phyloP scores from a whole-genome alignment of 805 yeast species.

The Sugiyamaella smithiae region DNA sequence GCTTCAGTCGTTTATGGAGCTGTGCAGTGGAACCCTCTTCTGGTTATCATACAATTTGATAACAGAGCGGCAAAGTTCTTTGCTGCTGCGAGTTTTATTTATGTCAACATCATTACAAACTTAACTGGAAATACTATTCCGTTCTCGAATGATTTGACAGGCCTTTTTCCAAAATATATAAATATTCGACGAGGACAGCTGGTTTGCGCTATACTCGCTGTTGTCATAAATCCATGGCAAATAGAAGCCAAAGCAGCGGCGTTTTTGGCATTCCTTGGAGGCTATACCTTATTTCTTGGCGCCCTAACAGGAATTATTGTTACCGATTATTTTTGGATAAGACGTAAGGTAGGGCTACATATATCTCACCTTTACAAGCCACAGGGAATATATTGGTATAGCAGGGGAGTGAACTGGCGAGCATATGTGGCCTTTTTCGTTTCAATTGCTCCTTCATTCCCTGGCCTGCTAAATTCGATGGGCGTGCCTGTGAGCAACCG shows the following conservation, averaged over 20 bases:
- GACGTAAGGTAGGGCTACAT: conserved; percentile 41
- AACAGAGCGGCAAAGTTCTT: conserved; percentile 43
- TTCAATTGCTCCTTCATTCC: conserved; percentile 24
- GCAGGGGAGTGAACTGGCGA: conserved; percentile 45
- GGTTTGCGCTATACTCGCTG: conserved; percentile 37
- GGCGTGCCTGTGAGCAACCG: conserved; percentile 7
- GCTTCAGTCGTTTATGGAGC: conserved; percentile 41
- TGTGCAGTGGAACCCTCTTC: conserved; percentile 44
- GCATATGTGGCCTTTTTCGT: conserved; percentile 37
- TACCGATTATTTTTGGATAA: conserved; percentile 39
- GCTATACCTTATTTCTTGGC: conserved; percentile 42
- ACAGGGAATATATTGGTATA: conserved; percentile 43
- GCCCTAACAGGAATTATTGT: conserved; percentile 41
- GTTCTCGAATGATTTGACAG: conserved; percentile 49
- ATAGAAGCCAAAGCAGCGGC: conserved; percentile 15
- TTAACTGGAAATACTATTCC: conserved; percentile 48
- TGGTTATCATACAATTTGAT: conserved; percentile 38
- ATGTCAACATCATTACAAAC: conserved; percentile 46
- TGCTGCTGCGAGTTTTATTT: conserved; percentile 37
- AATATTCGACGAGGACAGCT: conserved; percentile 41
- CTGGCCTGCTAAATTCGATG: conserved; percentile 27
- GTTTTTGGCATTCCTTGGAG: conserved; percentile 18
- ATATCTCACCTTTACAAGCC: conserved; percentile 42
- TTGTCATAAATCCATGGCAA: conserved; percentile 40
- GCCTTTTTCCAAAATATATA: no score